Percentiles rank a stretch among this genome's conserved stretches.
phyloP scores from a whole-genome alignment of 2,329 filamentous ascomycete species.

The Diaporthe sp. region DNA sequence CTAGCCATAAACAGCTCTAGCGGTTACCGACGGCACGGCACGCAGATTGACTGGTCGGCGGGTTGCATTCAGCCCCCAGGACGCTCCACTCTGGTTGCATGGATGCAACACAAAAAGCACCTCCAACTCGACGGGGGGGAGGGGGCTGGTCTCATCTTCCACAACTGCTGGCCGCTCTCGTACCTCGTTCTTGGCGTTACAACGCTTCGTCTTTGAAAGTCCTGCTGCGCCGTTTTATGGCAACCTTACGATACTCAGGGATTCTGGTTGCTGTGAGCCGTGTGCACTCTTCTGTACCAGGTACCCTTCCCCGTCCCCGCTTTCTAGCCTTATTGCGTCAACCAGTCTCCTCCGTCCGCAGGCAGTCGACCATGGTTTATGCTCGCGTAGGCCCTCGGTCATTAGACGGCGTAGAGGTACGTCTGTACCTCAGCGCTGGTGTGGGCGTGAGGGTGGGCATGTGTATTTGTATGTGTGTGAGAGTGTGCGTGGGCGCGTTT shows the following conservation, averaged over 20 bases:
- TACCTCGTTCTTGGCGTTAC: background rate
- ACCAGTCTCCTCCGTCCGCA: background rate
- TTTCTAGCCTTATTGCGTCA: constrained; percentile 21
- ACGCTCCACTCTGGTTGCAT: background rate
- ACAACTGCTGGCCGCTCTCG: background rate
- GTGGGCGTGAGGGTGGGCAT: background rate
- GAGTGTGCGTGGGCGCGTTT: background rate
- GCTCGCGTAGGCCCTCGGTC: background rate
- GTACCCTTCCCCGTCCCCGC: background rate
- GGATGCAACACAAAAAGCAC: background rate
- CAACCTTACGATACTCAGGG: background rate
- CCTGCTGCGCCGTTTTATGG: constrained; percentile 15
- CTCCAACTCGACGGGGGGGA: constrained; percentile 5
- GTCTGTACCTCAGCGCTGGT: background rate
- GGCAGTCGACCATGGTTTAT: background rate
- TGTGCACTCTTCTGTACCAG: background rate
- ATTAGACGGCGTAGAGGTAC: background rate
- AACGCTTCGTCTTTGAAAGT: background rate
- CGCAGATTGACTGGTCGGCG: constrained; percentile 8
- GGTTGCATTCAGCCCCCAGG: constrained; percentile 21
- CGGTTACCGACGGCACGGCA: constrained; percentile 23
- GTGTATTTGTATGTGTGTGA: background rate
- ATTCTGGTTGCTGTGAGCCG: background rate
- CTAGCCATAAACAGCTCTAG: background rate
- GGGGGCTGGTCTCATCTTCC: constrained; percentile 24